Base-by-base conservation (phyloP, 2,329 filamentous ascomycete species). In the Fusarium tupiense region DNA sequence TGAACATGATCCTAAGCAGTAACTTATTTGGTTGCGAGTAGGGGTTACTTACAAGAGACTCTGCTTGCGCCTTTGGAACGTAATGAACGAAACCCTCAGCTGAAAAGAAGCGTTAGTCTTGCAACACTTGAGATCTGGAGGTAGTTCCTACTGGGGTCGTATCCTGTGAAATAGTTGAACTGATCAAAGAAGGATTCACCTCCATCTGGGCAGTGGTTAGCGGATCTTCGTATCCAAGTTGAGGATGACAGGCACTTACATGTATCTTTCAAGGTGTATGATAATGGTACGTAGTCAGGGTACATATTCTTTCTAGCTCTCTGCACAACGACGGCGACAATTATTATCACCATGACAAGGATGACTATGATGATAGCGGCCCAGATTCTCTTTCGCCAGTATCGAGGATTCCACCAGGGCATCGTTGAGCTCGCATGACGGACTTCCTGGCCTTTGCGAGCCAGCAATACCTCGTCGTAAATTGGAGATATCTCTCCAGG, bases 351-450 rank as follows among this genome's bases (percentile, higher is more conserved):
- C 46, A 89, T 76, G 20, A 91, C 78, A 40, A 83, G 75, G 5
- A 86, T 54, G 31, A 81, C 80, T 5, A 85, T 63, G 3, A 83
- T 72, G 3, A 82, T 77, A 8, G 73, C 84, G 11, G 87, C 76
- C 86, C 87, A 91, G 17, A 82, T 84, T 66, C 84, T 86, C 77
- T 86, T 86, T 46, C 85, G 82, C 90, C 90, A 92, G 53, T 83
- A 83, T 57, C 83, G 83, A 1, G 86, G 85, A 69, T 90, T 84
- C 80, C 85, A 89, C 80, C 79, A 82, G 13, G 82, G 80, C 68
- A 78, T 80, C 35, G 70, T 75, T 11, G 80, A 68, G 22, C 76
- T 73, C 22, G 74, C 76, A 29, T 64, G 76, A 8, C 71, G 76
- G 26, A 77, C 31, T 64, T 69, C 69, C 53, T 75, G 66, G 33